A percentile compares a stretch with the other conserved stretches of the same genome.
Conservation (phyloP, 1,139 yeast genomes). For the Kodamaea ohmeri region DNA sequence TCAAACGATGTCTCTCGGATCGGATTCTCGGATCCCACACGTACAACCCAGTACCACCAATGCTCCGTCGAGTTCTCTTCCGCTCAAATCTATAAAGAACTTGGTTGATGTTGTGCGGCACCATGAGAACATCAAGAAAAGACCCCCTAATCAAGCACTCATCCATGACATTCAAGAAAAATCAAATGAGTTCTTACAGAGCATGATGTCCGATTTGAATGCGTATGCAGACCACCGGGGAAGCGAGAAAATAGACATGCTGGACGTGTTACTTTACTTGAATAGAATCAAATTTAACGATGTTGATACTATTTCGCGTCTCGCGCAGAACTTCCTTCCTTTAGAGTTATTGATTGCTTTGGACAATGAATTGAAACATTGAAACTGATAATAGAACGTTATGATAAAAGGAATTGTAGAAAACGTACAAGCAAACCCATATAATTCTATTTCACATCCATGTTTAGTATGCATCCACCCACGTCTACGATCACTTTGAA, state of each 20-base stretch:
- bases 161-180: constrained; percentile 15
- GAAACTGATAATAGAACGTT: neutral
- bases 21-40: constrained; percentile 3
- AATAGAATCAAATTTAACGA: constrained; percentile 32
- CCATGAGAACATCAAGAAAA: constrained; percentile 7
- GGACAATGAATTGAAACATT: constrained; percentile 24
- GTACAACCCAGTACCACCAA: neutral
- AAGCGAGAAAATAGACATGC: constrained; percentile 27
- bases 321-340: constrained; percentile 39
- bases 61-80: constrained; percentile 8
- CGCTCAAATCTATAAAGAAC: constrained; percentile 13
- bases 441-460: too few relatives aligned
- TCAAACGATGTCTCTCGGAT: neutral
- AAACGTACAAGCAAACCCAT: too few relatives aligned
- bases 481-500: too few relatives aligned
- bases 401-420: too few relatives aligned
- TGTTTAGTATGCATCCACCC: too few relatives aligned
- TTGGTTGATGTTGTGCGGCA: constrained; percentile 14
- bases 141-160: constrained; percentile 10
- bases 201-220: constrained; percentile 19
- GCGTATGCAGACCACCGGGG: constrained; percentile 27
- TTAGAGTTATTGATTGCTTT: constrained; percentile 35
- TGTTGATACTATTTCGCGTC: constrained; percentile 25
- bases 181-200: constrained; percentile 16
- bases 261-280: constrained; percentile 36